These are phyloP conservation scores for Comarum palustre DNA, from an alignment of 306 rosid species.

Conservation along the genomic window DNA sequence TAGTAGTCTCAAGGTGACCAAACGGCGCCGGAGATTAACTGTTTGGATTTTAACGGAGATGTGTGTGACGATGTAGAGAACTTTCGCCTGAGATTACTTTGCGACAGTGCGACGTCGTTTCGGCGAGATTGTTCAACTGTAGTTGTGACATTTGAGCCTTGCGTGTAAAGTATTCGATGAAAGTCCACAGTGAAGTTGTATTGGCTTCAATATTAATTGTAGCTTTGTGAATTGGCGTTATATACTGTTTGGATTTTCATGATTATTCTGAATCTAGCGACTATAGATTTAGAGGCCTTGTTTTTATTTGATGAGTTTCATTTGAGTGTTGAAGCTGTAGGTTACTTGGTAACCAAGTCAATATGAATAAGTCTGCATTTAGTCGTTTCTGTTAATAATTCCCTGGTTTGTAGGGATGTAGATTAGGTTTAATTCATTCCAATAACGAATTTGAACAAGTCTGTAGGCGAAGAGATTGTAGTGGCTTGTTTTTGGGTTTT, in stretches of 20 bases:
- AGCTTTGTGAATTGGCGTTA: neutral
- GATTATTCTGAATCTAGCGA: neutral
- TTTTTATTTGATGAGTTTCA: neutral
- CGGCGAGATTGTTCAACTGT: neutral
- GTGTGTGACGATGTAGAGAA: neutral
- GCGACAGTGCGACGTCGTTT: neutral
- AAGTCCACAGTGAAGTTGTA: neutral
- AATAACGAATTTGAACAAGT: too few relatives aligned
- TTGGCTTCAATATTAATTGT: neutral
- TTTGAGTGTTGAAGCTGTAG: neutral
- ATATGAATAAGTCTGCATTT: too few relatives aligned
- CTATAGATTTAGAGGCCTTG: neutral
- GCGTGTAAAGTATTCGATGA: neutral
- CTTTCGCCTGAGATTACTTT: neutral
- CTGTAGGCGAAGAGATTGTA: too few relatives aligned
- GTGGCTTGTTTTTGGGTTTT: too few relatives aligned
- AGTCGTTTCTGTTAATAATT: too few relatives aligned
- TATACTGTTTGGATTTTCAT: neutral
- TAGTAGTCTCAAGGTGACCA: neutral
- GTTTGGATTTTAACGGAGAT: neutral
- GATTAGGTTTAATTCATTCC: too few relatives aligned
- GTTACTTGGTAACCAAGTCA: too few relatives aligned
- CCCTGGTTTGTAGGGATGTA: too few relatives aligned
- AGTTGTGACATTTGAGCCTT: neutral
- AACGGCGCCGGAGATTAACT: neutral